phyloP scores from a whole-genome alignment of 257 asterid species.

The Gardenia jasminoides region DNA sequence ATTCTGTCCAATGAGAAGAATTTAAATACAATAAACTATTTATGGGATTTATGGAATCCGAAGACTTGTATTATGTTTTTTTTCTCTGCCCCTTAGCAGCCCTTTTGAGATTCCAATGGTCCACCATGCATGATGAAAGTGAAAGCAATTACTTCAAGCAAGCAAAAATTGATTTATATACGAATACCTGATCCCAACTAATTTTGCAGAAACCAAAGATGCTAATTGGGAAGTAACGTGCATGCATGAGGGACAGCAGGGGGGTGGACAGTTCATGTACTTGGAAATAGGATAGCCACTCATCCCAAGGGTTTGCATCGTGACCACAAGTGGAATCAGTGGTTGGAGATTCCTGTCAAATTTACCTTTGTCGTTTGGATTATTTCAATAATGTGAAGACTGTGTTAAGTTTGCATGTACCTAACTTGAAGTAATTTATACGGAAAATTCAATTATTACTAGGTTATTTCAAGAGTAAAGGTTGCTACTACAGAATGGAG shows the following conservation, averaged over 20 bases:
- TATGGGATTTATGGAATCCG: not conserved
- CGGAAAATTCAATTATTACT: no score
- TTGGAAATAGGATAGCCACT: not conserved
- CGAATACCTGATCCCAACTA: not conserved
- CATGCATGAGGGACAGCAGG: not conserved
- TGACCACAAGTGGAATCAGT: not conserved
- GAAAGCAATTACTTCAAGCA: not conserved
- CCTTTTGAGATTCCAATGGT: not conserved
- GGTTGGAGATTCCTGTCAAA: not conserved
- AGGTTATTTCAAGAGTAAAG: no score
- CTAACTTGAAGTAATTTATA: no score
- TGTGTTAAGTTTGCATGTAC: no score
- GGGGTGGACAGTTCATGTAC: not conserved
- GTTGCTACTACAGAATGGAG: no score
- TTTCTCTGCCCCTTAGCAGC: not conserved
- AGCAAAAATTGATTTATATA: not conserved
- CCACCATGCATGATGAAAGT: not conserved
- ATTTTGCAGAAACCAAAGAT: not conserved
- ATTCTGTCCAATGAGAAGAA: not conserved
- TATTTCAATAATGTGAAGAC: no score
- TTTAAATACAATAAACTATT: no score
- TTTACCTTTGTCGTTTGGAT: not conserved
- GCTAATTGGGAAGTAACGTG: no score
- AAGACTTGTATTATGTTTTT: not conserved
- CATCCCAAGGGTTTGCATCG: not conserved